These are phyloP conservation scores for Stagonosporopsis cucurbitacearum DNA, from an alignment of 2,329 filamentous ascomycete species.

Conservation along the genomic window DNA sequence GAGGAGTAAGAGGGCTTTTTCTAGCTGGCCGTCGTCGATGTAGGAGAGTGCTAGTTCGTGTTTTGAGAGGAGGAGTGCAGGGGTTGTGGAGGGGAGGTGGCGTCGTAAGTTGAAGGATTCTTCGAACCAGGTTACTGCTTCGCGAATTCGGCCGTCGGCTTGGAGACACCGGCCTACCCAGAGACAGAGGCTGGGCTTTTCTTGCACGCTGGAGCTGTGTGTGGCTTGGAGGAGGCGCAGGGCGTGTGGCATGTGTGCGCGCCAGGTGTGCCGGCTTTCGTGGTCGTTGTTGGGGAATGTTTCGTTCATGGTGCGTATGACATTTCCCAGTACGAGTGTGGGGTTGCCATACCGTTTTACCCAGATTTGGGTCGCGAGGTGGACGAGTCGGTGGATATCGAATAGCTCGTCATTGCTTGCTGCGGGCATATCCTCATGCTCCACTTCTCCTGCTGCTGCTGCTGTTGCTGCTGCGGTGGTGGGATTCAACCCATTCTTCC, in stretches of 20 bases:
- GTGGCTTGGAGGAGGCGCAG: neutral
- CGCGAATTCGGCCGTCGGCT: slow-evolving; percentile 2
- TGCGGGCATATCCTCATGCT: neutral
- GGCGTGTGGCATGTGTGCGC: neutral
- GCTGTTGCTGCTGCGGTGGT: too few relatives aligned
- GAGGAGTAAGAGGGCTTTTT: slow-evolving; percentile 15
- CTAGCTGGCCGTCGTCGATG: slow-evolving; percentile 9
- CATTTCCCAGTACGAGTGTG: neutral
- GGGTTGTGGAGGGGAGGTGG: too few relatives aligned
- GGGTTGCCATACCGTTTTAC: neutral
- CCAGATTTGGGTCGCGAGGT: slow-evolving; percentile 16
- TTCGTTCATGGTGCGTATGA: neutral
- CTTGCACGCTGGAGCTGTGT: neutral
- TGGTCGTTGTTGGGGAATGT: neutral
- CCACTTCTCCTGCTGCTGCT: neutral
- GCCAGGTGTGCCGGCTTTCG: neutral
- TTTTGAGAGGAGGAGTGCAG: too few relatives aligned
- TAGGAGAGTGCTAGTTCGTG: too few relatives aligned
- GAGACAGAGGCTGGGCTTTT: neutral
- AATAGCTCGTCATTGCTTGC: neutral
- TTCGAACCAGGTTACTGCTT: slow-evolving; percentile 10
- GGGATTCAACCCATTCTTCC: too few relatives aligned
- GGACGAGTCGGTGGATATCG: slow-evolving; percentile 15
- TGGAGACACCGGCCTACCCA: slow-evolving; percentile 6
- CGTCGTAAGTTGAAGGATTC: slow-evolving; percentile 1